Conservation (phyloP, 2,329 filamentous ascomycete genomes). For the Aspergillus brasiliensis region DNA sequence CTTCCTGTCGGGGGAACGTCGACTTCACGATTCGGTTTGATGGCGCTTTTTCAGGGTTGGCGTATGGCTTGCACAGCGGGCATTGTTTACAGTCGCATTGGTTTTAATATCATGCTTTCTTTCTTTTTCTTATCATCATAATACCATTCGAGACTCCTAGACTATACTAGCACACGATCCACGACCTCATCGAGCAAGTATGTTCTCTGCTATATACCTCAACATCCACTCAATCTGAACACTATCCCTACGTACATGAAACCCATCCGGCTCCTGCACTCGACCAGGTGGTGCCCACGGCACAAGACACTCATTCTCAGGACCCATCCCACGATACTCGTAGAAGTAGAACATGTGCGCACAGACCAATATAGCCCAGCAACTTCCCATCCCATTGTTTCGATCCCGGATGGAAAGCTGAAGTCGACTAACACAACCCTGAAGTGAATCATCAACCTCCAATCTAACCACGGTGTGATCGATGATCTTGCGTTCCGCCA, state of each 20-base stretch:
- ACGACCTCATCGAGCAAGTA: neutral
- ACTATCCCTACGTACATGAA: neutral
- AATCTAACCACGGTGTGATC: slow-evolving; percentile 6
- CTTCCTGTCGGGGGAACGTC: neutral
- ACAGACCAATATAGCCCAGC: neutral
- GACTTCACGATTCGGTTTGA: slow-evolving; percentile 22
- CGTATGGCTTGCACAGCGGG: slow-evolving; percentile 26
- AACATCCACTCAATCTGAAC: neutral
- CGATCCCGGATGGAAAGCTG: neutral
- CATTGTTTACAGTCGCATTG: too few species aligned
- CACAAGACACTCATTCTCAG: neutral
- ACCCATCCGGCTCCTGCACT: neutral
- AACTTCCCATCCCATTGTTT: neutral
- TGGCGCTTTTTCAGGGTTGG: slow-evolving; percentile 20
- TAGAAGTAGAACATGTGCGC: neutral
- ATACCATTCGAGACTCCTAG: too few species aligned
- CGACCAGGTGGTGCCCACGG: neutral
- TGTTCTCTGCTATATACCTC: neutral
- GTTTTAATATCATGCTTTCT: too few species aligned
- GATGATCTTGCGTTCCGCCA: neutral
- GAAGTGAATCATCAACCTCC: neutral
- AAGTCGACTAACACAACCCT: neutral
- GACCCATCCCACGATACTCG: neutral
- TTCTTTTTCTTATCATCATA: too few species aligned
- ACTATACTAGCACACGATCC: neutral